Evolutionary conservation across 345 rosid species (phyloP).

Genomic region (Dipteronia sinensis): DNA sequence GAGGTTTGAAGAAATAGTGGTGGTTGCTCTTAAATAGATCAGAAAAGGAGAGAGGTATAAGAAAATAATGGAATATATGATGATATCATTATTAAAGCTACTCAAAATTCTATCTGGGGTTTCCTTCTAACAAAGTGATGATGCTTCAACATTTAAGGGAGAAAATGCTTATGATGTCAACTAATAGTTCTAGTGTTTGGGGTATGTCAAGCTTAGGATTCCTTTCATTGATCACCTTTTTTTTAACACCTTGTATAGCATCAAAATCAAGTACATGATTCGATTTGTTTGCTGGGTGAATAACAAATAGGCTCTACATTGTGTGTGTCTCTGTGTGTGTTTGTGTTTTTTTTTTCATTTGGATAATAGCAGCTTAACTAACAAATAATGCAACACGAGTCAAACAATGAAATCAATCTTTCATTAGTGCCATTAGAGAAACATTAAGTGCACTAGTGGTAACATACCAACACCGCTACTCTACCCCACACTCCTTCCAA

Average conservation of each 20-base stretch:
- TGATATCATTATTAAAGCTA: conserved; percentile 9
- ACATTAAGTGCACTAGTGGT: conserved; percentile 16
- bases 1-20: conserved; percentile 15
- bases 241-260: not conserved
- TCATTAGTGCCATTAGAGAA: not conserved
- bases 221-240: conserved; percentile 24
- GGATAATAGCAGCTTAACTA: conserved; percentile 26
- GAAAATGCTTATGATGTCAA: conserved; percentile 29
- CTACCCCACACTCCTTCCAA: not conserved
- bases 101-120: conserved; percentile 8
- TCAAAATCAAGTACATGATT: conserved; percentile 25
- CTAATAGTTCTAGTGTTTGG: conserved; percentile 12
- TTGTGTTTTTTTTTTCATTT: not conserved
- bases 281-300: conserved; percentile 22
- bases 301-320: conserved; percentile 5
- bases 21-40: conserved; percentile 23
- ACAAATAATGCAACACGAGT: conserved; percentile 19
- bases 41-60: not conserved
- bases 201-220: conserved; percentile 33
- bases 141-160: conserved; percentile 14
- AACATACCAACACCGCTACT: conserved; percentile 9
- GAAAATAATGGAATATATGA: conserved; percentile 17
- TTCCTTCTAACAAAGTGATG: conserved; percentile 23
- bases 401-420: conserved; percentile 17
- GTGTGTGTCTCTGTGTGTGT: not conserved